Evolutionary conservation across 2,329 filamentous ascomycete species (phyloP).

Genomic region (Pestalotiopsis sp.): DNA sequence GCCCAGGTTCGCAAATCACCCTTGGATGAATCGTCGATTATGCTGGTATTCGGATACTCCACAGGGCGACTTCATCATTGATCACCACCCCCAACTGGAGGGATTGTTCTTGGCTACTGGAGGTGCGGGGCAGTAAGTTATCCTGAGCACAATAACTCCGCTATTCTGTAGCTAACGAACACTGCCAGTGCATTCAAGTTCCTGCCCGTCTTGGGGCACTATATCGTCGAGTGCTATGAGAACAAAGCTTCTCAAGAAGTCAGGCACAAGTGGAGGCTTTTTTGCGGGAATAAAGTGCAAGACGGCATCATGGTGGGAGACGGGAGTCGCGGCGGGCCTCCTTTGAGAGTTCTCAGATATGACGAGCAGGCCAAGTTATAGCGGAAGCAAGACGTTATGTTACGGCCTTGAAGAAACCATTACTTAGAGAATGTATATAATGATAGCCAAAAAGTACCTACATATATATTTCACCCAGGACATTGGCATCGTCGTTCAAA

Average conservation of each 20-base stretch:
- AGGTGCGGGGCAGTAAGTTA: background rate
- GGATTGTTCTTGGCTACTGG: slow-evolving; percentile 4
- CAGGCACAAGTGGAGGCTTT: background rate
- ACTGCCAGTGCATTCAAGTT: background rate
- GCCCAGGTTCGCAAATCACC: background rate
- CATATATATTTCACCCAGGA: too few species aligned
- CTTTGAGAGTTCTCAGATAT: background rate
- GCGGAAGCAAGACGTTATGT: background rate
- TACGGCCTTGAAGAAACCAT: too few species aligned
- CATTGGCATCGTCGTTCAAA: too few species aligned
- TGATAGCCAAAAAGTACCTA: too few species aligned
- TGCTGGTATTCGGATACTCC: slow-evolving; percentile 7
- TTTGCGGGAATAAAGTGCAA: background rate
- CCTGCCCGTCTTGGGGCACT: background rate
- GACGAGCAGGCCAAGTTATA: slow-evolving; percentile 7
- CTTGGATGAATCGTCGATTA: slow-evolving; percentile 1
- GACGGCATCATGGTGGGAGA: background rate
- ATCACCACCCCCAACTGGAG: background rate
- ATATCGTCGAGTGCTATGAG: slow-evolving; percentile 8
- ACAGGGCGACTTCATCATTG: background rate
- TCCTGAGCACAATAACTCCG: too few species aligned
- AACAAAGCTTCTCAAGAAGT: background rate
- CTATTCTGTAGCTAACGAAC: background rate
- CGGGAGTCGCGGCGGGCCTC: slow-evolving; percentile 4
- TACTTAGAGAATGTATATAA: too few species aligned